Evolutionary conservation across 1,139 yeast genomes (phyloP).

Genomic region (Yamadazyma blattariae): DNA sequence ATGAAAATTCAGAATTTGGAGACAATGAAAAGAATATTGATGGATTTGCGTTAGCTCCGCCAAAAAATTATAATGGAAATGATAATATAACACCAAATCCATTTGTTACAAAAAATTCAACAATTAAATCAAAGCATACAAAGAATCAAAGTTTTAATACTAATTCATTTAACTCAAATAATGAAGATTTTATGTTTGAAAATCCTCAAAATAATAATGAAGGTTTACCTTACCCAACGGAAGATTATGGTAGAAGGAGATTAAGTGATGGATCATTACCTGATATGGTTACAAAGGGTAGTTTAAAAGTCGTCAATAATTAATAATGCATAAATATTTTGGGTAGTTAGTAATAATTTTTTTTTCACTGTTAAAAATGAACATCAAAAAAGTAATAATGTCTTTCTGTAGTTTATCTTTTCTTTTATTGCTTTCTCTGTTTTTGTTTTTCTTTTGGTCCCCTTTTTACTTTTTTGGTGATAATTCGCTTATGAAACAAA

Average conservation of each 20-base stretch:
- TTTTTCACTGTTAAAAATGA: too few relatives aligned
- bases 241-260: constrained; percentile 47
- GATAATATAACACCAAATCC: constrained; percentile 19
- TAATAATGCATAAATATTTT: too few relatives aligned
- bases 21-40: constrained; percentile 24
- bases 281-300: constrained; percentile 52
- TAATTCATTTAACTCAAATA: constrained; percentile 24
- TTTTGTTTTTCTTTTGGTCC: too few relatives aligned
- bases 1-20: constrained; percentile 36
- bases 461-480: too few relatives aligned
- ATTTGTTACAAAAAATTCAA: constrained; percentile 16
- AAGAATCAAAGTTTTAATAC: constrained; percentile 18
- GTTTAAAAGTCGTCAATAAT: constrained; percentile 46
- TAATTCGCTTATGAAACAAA: too few relatives aligned
- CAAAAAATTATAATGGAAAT: constrained; percentile 16
- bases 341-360: too few relatives aligned
- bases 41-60: constrained; percentile 32
- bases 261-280: constrained; percentile 73
- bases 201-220: constrained; percentile 13
- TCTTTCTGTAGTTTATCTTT: too few relatives aligned
- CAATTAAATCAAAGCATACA: constrained; percentile 15
- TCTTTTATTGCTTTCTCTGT: too few relatives aligned
- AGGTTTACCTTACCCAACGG: constrained; percentile 15
- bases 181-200: constrained; percentile 22
- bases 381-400: too few relatives aligned